Evolutionary conservation across 331 rosid genomes (phyloP).

Genomic region (Malus hybrid): DNA sequence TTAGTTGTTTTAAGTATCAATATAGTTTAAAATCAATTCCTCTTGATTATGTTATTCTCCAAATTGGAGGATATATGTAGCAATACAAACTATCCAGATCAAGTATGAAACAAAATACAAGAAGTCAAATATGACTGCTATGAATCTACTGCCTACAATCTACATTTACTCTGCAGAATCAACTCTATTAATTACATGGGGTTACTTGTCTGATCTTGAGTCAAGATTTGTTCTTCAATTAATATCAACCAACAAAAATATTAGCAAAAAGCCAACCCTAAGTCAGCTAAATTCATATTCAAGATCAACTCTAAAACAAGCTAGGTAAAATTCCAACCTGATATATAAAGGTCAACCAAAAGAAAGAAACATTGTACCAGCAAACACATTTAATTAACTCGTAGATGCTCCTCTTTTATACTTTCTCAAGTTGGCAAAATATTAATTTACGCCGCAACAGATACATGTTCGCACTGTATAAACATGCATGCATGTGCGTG

Average conservation of each 20-base stretch:
- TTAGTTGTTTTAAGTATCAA: not conserved
- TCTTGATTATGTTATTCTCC: too few species aligned
- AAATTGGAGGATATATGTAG: too few species aligned
- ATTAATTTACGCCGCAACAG: not conserved
- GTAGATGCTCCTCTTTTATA: not conserved
- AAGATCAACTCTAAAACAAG: not conserved
- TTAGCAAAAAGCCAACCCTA: not conserved
- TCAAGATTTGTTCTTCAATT: too few species aligned
- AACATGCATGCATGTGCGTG: not conserved
- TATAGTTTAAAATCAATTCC: not conserved
- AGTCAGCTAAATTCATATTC: not conserved
- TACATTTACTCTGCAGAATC: too few species aligned
- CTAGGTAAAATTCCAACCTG: not conserved
- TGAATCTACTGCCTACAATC: too few species aligned
- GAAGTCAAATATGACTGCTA: too few species aligned
- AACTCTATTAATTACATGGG: too few species aligned
- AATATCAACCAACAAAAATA: too few species aligned
- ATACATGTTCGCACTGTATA: too few species aligned
- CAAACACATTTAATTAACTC: not conserved
- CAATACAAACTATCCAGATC: too few species aligned
- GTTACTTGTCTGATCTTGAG: too few species aligned
- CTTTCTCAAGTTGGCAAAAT: not conserved
- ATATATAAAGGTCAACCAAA: not conserved
- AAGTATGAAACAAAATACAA: too few species aligned
- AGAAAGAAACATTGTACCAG: not conserved